Evolutionary conservation across 1,284 basidiomycete species (phyloP).

Genomic region (Ceraceosorus bombacis): DNA sequence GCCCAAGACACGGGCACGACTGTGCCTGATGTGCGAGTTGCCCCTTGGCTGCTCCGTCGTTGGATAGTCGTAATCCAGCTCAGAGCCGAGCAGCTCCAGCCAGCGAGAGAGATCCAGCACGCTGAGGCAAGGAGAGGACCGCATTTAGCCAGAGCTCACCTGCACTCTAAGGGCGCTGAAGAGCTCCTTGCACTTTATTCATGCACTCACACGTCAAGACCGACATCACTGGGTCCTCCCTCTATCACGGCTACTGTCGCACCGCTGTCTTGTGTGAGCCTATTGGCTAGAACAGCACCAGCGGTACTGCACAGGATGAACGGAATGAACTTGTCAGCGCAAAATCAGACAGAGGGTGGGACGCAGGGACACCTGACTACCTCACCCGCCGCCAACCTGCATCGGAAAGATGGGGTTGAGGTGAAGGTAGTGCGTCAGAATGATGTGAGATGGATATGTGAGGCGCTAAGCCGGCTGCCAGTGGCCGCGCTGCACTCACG

Average conservation of each 20-base stretch:
- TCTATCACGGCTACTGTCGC: constrained; percentile 48
- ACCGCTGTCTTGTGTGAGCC: constrained; percentile 45
- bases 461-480: too few relatives aligned
- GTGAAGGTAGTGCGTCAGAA: not conserved
- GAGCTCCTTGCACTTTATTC: constrained; percentile 1
- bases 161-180: not conserved
- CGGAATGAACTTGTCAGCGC: not conserved
- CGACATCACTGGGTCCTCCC: constrained; percentile 46
- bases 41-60: constrained; percentile 46
- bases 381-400: not conserved
- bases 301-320: constrained; percentile 33
- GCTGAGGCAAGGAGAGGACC: constrained; percentile 7
- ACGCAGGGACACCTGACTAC: not conserved
- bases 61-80: constrained; percentile 48
- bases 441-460: not conserved
- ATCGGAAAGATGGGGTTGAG: too few relatives aligned
- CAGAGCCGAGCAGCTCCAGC: constrained; percentile 48
- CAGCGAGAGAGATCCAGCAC: constrained; percentile 47
- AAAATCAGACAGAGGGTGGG: not conserved
- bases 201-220: constrained; percentile 27
- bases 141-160: not conserved
- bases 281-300: constrained; percentile 47
- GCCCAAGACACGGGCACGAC: constrained; percentile 46
- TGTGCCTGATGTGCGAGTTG: constrained; percentile 49
- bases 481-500: constrained; percentile 27